phyloP scores from a whole-genome alignment of 2,329 filamentous ascomycete genomes.

The Aspergillus sergii region DNA sequence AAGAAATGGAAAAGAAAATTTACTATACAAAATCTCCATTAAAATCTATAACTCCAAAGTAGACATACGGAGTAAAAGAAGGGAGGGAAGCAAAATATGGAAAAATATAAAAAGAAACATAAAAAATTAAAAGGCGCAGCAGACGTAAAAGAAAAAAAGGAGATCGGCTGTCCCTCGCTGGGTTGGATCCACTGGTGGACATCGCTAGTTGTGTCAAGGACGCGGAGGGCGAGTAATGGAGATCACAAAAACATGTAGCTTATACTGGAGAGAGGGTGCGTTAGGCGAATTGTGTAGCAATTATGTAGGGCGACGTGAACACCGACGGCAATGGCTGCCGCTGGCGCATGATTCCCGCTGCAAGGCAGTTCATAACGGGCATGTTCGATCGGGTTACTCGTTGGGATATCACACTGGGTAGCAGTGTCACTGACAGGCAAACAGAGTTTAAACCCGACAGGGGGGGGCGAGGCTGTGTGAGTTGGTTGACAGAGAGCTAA shows the following conservation, averaged over 20 bases:
- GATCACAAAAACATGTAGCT: conserved; percentile 21
- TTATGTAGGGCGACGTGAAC: conserved; percentile 7
- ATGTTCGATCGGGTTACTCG: conserved; percentile 12
- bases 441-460: conserved; percentile 4
- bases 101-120: background rate
- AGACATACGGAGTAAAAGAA: background rate
- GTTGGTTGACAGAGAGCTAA: conserved; percentile 12
- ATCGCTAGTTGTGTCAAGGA: conserved; percentile 26
- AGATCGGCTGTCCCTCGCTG: conserved; percentile 24
- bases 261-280: conserved; percentile 18
- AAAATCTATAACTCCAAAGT: background rate
- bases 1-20: conserved; percentile 6
- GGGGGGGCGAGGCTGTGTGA: conserved; percentile 7
- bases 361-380: conserved; percentile 16
- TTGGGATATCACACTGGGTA: conserved; percentile 12
- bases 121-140: background rate
- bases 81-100: background rate
- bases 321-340: conserved; percentile 14
- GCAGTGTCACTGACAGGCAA: conserved; percentile 7
- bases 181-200: conserved; percentile 22
- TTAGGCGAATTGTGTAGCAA: conserved; percentile 4
- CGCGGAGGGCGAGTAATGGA: conserved; percentile 16
- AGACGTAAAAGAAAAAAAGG: background rate
- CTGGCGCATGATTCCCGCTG: conserved; percentile 17
- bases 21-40: background rate